Evolutionary conservation across 2,329 filamentous ascomycete genomes (phyloP).

Genomic region (Aureobasidium sp.): DNA sequence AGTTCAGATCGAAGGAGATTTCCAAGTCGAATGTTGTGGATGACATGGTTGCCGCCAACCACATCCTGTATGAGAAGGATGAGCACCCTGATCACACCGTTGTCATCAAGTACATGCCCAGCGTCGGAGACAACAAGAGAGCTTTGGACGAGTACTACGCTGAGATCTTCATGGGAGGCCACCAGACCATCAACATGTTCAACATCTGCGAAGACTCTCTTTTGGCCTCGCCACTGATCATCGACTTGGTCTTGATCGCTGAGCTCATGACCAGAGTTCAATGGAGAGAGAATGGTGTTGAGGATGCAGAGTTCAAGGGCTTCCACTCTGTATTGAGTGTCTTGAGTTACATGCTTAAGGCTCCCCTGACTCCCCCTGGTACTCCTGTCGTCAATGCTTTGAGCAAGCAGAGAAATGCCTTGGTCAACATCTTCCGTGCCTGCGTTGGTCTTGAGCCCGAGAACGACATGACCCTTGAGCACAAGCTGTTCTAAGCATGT

Average conservation of each 20-base stretch:
- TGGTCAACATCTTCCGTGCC: conserved; percentile 98
- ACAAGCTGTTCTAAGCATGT: conserved; percentile 68
- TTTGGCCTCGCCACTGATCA: conserved; percentile 90
- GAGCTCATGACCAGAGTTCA: conserved; percentile 99
- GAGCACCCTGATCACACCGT: conserved; percentile 98
- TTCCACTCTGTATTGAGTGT: conserved; percentile 97
- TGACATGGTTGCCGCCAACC: conserved; percentile 98
- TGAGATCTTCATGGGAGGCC: conserved; percentile 97
- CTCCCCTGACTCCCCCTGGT: conserved; percentile 85
- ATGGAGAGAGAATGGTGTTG: conserved; percentile 59
- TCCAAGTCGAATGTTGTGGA: conserved; percentile 99
- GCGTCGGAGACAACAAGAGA: conserved; percentile 97
- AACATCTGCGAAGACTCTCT: conserved; percentile 99
- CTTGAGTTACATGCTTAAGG: conserved; percentile 97
- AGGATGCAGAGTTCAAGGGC: conserved; percentile 62
- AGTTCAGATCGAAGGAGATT: conserved; percentile 99
- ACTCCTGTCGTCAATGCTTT: conserved; percentile 94
- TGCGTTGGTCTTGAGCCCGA: conserved; percentile 95
- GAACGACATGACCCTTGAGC: conserved; percentile 97
- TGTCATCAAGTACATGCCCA: conserved; percentile 99
- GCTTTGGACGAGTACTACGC: conserved; percentile 98
- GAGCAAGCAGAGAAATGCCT: conserved; percentile 86
- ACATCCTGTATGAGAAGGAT: conserved; percentile 77
- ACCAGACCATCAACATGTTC: conserved; percentile 97
- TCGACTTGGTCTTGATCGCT: conserved; percentile 84